phyloP scores from a whole-genome alignment of 2,329 filamentous ascomycete genomes.

The Phaeoacremonium minimum region DNA sequence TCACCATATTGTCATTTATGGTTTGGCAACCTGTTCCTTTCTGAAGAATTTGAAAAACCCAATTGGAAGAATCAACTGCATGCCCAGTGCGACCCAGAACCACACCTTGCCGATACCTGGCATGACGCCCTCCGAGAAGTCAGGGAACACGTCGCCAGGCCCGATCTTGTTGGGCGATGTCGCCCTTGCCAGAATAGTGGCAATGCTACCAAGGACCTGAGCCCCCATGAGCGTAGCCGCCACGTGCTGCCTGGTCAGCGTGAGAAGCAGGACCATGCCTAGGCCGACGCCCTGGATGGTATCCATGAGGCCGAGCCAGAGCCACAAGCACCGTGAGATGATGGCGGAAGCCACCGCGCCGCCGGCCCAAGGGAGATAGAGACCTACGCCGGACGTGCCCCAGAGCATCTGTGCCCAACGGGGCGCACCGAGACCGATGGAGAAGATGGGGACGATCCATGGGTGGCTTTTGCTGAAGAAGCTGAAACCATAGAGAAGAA shows the following conservation, averaged over 20 bases:
- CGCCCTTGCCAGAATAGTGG: slow-evolving; percentile 58
- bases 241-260: slow-evolving; percentile 60
- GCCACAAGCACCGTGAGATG: slow-evolving; percentile 54
- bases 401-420: slow-evolving; percentile 67
- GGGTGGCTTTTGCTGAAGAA: slow-evolving; percentile 56
- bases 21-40: slow-evolving; percentile 54
- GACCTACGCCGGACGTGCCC: slow-evolving; percentile 55
- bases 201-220: slow-evolving; percentile 57
- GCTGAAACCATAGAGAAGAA: slow-evolving; percentile 45
- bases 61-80: slow-evolving; percentile 55
- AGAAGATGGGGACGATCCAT: slow-evolving; percentile 65
- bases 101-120: slow-evolving; percentile 43
- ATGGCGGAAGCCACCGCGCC: slow-evolving; percentile 48
- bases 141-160: slow-evolving; percentile 58
- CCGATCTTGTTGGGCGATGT: slow-evolving; percentile 57
- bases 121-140: slow-evolving; percentile 45
- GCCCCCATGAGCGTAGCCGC: slow-evolving; percentile 56
- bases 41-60: slow-evolving; percentile 53
- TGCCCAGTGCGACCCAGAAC: slow-evolving; percentile 57
- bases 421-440: slow-evolving; percentile 60
- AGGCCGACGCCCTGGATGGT: slow-evolving; percentile 62
- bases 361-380: slow-evolving; percentile 60
- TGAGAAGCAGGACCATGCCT: slow-evolving; percentile 64
- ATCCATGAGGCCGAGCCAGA: slow-evolving; percentile 64
- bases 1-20: no score